Conservation (phyloP, 202 grass and related monocot genomes). For the Panicum virgatum region DNA sequence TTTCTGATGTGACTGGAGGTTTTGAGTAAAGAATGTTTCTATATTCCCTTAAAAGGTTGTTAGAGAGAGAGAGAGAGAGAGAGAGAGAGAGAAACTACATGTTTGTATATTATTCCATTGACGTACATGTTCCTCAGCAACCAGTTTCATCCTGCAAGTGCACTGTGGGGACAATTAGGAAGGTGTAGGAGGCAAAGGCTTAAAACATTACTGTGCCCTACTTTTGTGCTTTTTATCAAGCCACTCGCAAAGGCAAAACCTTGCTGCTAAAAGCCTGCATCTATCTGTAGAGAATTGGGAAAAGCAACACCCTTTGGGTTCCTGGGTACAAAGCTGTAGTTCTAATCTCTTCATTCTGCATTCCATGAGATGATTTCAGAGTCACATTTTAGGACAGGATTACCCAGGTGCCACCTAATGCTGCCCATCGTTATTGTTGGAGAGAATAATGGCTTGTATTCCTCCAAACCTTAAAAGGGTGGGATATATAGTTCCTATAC, state of each 20-base stretch:
- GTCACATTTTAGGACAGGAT: not conserved
- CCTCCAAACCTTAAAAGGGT: too few species aligned
- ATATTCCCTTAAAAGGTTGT: not conserved
- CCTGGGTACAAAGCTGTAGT: not conserved
- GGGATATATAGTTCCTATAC: too few species aligned
- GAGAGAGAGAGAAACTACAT: too few species aligned
- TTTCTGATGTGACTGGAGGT: slow-evolving; percentile 6
- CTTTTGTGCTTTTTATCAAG: not conserved
- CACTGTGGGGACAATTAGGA: not conserved
- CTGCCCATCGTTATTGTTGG: not conserved
- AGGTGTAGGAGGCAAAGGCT: not conserved
- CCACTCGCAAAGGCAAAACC: not conserved
- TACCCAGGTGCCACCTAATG: not conserved
- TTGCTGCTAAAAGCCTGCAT: not conserved
- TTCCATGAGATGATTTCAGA: not conserved
- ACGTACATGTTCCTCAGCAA: not conserved
- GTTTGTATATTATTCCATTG: slow-evolving; percentile 4
- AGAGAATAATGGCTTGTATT: too few species aligned
- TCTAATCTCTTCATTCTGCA: not conserved
- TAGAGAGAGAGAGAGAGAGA: not conserved
- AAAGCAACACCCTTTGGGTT: too few species aligned
- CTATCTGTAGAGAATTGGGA: not conserved
- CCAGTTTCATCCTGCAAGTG: not conserved
- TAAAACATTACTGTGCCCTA: not conserved
- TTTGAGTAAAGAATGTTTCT: slow-evolving; percentile 11